Evolutionary conservation across 2,329 filamentous ascomycete genomes (phyloP).

Genomic region (Diaporthe sp.): DNA sequence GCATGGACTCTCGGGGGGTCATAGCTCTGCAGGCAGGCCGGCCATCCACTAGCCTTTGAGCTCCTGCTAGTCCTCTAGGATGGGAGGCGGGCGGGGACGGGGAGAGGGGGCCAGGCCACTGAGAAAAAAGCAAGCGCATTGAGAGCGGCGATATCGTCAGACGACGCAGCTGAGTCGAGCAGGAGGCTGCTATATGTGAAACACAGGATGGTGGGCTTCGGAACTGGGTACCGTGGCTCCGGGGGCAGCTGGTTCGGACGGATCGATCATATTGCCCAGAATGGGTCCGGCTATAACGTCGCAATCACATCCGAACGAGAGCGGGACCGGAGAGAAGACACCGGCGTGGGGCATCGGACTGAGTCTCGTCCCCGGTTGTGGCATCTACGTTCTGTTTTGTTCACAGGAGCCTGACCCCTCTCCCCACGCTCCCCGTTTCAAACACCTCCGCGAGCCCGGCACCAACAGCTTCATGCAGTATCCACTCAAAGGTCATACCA

Average conservation of each 20-base stretch:
- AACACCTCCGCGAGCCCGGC: constrained; percentile 80
- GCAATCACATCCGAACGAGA: constrained; percentile 28
- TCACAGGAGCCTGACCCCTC: constrained; percentile 68
- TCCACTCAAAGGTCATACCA: constrained; percentile 79
- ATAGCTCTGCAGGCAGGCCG: constrained; percentile 17
- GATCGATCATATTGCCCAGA: constrained; percentile 30
- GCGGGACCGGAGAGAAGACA: constrained; percentile 13
- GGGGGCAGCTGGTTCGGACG: constrained; percentile 27
- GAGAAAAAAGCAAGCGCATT: constrained; percentile 2
- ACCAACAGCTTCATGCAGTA: constrained; percentile 79
- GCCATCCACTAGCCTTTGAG: not conserved
- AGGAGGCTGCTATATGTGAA: not conserved
- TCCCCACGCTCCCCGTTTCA: constrained; percentile 80
- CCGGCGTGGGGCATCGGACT: constrained; percentile 17
- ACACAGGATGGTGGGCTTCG: constrained; percentile 17
- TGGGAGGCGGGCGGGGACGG: not conserved
- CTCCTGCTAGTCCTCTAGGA: not conserved
- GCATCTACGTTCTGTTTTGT: not conserved
- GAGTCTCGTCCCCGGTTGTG: not conserved
- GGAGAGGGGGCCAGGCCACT: not conserved
- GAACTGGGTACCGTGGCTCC: constrained; percentile 21
- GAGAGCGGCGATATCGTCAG: constrained; percentile 8
- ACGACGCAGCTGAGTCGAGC: constrained; percentile 20
- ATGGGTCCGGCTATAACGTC: constrained; percentile 27
- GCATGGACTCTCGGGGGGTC: not conserved